Conservation (phyloP, 441 rosid genomes). For the Adansonia grandidieri region DNA sequence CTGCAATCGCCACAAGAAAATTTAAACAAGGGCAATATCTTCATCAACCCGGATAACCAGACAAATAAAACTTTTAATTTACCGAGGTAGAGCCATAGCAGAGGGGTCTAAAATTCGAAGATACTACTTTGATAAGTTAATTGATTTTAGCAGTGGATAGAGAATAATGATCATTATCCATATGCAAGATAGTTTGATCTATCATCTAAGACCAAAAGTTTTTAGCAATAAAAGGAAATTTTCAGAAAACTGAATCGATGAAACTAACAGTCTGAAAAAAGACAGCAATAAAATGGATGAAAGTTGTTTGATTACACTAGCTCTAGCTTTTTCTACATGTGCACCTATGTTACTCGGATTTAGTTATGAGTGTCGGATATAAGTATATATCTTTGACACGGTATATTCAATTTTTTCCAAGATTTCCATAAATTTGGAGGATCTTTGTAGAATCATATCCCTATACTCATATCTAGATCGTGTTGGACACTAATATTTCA, state of each 20-base stretch:
- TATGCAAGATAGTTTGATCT: neutral
- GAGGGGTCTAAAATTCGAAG: neutral
- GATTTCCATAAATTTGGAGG: too few species aligned
- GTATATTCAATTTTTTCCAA: too few species aligned
- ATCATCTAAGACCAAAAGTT: neutral
- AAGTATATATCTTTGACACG: too few species aligned
- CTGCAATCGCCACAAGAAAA: constrained; percentile 44
- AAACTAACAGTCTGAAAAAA: neutral
- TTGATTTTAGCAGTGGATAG: neutral
- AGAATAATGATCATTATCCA: neutral
- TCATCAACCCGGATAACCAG: neutral
- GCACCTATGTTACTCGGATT: neutral
- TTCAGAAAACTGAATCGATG: neutral
- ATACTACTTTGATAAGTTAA: neutral
- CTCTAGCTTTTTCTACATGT: neutral
- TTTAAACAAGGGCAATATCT: neutral
- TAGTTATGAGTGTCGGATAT: too few species aligned
- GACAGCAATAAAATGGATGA: neutral
- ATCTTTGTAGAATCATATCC: too few species aligned
- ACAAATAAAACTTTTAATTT: neutral
- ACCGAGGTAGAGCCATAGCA: neutral
- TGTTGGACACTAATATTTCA: too few species aligned
- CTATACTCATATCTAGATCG: too few species aligned
- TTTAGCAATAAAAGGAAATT: neutral
- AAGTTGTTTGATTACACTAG: neutral